Base-by-base conservation (phyloP, 2,329 filamentous ascomycete species). In the Pyrenochaeta sp. region DNA sequence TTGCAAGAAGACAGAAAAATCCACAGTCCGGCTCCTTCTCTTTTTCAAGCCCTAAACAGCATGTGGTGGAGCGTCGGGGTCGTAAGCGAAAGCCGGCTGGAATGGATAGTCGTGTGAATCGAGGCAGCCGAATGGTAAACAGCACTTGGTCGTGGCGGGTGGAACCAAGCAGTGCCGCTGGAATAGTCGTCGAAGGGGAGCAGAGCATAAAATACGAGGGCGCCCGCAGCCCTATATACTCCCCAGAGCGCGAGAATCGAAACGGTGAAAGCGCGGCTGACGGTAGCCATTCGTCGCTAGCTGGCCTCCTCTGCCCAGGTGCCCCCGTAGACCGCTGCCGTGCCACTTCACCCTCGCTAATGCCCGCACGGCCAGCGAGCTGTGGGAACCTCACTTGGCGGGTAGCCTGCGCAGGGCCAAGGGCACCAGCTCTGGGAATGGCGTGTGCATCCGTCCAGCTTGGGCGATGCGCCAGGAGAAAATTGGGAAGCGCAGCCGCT, bases 181-280 rank as follows among this genome's bases (percentile, higher is more conserved):
- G 22, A 26, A 51, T 44, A 37, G 28, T 47, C 35, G 48, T 34
- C 36, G 29, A 30, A 46, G 48, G 44, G 53, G 57, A 60, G 57
- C 55, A 45, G 53, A 53, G 50, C 55, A 31, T 34, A 36, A 48
- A 35, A 41, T 26, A 44, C 35, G 48, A 48, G 50, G 53, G 55
- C 39, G 41, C 47, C 31, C 44, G 26, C 47, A 53, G 44, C 45
- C 36, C 53, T 61, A 61, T 61, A 61, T 61, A 60, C 53, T 41
- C 19, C 20, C 10, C n/a, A 32, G 35, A 11, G 37, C 49, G 51
- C 47, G 51, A 59, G 26, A 40, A 44, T 51, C 54, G 55, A 59
- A 59, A 60, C 55, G 55, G 57, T 62, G 57, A 61, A 51, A 56
- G 59, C 53, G 31, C n/a, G 58, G 53, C 53, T 51, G 52, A 54